These are phyloP conservation scores for Globisporangium parvum DNA, from an alignment of 352 stramenopile genomes.

Conservation along the genomic window DNA sequence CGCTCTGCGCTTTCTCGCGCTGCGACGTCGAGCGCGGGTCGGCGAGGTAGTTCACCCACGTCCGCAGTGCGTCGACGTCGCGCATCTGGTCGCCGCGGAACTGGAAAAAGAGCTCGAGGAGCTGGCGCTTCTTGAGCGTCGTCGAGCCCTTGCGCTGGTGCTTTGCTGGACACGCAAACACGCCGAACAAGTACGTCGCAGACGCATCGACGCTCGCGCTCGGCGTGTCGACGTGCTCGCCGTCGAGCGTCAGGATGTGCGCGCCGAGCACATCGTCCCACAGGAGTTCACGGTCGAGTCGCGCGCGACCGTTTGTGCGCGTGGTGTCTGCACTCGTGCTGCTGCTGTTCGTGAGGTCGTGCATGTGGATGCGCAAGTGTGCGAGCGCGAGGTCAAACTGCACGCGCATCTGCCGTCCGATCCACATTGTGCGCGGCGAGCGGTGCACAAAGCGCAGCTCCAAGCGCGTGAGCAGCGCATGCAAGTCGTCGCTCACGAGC, in stretches of 20 bases:
- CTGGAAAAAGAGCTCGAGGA: conserved; percentile 42
- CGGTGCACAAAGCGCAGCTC: conserved; percentile 14
- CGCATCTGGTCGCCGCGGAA: conserved; percentile 33
- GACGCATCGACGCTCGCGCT: conserved; percentile 10
- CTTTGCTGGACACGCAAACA: conserved; percentile 40
- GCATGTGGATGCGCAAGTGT: conserved; percentile 10
- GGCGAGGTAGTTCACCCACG: conserved; percentile 40
- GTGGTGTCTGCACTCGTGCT: not conserved
- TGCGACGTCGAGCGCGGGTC: conserved; percentile 32
- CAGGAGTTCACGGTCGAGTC: conserved; percentile 16
- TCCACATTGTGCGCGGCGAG: conserved; percentile 14
- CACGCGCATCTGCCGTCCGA: conserved; percentile 8
- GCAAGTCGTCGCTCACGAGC: conserved; percentile 6
- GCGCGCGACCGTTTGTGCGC: not conserved
- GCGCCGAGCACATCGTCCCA: conserved; percentile 52
- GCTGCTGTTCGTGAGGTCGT: not conserved
- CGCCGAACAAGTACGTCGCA: conserved; percentile 30
- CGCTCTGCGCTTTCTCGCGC: conserved; percentile 15
- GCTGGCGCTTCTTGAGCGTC: conserved; percentile 30
- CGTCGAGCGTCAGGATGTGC: conserved; percentile 40
- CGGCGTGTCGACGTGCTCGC: conserved; percentile 25
- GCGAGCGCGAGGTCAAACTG: conserved; percentile 6
- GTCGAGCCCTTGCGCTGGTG: conserved; percentile 13
- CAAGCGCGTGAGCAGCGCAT: conserved; percentile 10
- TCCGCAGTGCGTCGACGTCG: conserved; percentile 26